Evolutionary conservation across 83 land plant genomes (phyloP).

Genomic region (Picea abies): DNA sequence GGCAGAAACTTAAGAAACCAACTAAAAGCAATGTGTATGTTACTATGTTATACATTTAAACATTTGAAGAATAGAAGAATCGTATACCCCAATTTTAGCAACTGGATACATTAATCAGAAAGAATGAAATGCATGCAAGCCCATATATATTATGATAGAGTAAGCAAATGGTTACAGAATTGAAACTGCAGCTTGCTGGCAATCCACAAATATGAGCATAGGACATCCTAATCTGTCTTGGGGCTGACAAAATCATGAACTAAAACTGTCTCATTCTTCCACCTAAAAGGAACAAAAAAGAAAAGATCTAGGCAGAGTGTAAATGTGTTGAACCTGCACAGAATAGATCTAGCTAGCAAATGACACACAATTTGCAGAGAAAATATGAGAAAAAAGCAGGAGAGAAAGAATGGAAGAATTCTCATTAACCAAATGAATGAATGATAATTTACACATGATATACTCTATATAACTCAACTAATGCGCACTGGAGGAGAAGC

Average conservation of each 20-base stretch:
- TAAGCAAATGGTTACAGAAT: background rate
- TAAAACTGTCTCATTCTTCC: background rate
- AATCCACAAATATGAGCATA: background rate
- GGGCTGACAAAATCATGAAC: background rate
- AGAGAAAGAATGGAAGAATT: too few species aligned
- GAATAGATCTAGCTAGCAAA: background rate
- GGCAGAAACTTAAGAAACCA: background rate
- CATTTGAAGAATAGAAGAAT: background rate
- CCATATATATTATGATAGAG: background rate
- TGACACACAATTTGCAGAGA: too few species aligned
- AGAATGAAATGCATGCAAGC: background rate
- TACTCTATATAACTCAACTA: too few species aligned
- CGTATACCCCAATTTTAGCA: background rate
- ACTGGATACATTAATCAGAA: background rate
- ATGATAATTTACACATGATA: too few species aligned
- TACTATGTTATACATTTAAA: background rate
- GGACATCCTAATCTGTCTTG: background rate
- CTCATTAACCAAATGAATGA: too few species aligned
- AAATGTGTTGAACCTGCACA: background rate
- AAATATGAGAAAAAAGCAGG: too few species aligned
- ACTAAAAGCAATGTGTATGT: background rate
- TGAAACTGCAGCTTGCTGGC: background rate
- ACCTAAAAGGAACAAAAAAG: background rate
- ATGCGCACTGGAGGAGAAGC: too few species aligned
- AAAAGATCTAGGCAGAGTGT: background rate